Base-by-base conservation (phyloP, 2,329 filamentous ascomycete genomes). In the Bertia moriformis region DNA sequence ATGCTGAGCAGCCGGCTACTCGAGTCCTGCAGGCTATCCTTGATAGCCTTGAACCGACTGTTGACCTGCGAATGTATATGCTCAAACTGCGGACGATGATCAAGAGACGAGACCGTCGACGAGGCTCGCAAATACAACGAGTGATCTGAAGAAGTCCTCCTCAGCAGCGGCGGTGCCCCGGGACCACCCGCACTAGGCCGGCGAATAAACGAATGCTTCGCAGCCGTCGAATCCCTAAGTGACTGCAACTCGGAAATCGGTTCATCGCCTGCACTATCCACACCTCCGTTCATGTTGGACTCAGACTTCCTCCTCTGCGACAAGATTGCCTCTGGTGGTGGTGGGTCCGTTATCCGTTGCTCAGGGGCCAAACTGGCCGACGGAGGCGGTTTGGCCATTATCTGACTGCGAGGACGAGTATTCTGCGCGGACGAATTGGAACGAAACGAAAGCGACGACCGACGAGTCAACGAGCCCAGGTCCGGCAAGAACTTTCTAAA, bases 51-150 rank as follows among this genome's bases (percentile, higher is more conserved):
- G 51, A 91, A 69, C 32, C 89, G 73, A 48, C 83, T 86, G 50
- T 95, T 96, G 46, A 89, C 81, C 63, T 91, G 84, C 44, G 85
- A 82, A 33, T 78, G 74, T 12, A 93, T 76, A 55, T 91, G 68
- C 38, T 82, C 73, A 55, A 91, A 96, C 35, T 79, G 71, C 29
- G 75, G 74, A 49, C 89, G 84, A 51, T 95, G 85, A 2, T 88
- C 88, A 1, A 93, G 67, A 0, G 86, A 93, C 0, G 87, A 91
- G 1, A 82, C 78, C 18, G 78, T 69, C 0, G 88, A 93, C 2
- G 87, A 63, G 3, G 74, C 78, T 47, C 84, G 76, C 48, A 82
- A 81, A 14, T 91, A 67, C 43, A 93, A 59, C 4, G 84, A 91
- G 42, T 87, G 80, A 53, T 93, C 83, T 1, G 84, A 89, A 1